These are phyloP conservation scores for Poronia punctata DNA, from an alignment of 495 filamentous ascomycete genomes.

Conservation along the genomic window DNA sequence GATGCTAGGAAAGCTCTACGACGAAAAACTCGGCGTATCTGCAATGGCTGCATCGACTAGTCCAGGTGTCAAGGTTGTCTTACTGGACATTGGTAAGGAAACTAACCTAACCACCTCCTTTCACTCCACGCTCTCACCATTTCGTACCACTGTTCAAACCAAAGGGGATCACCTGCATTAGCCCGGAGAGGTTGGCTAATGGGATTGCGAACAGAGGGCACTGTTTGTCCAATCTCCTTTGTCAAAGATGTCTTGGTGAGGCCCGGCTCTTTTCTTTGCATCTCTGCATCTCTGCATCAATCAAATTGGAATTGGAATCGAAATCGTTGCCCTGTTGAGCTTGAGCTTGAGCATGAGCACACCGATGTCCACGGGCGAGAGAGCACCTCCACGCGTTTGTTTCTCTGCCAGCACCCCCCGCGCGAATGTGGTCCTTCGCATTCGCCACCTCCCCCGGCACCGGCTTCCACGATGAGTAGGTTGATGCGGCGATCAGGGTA, in stretches of 20 bases:
- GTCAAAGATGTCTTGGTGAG: conserved; percentile 66
- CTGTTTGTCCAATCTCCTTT: conserved; percentile 64
- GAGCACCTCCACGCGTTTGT: too few species aligned
- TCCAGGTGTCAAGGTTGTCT: conserved; percentile 30
- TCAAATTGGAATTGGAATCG: background rate
- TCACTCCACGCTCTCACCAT: conserved; percentile 11
- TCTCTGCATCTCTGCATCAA: conserved; percentile 5
- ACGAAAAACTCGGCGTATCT: conserved; percentile 10
- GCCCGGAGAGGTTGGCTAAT: conserved; percentile 34
- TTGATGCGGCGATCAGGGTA: background rate
- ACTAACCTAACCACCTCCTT: conserved; percentile 16
- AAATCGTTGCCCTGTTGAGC: too few species aligned
- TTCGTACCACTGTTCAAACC: conserved; percentile 11
- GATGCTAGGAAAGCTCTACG: background rate
- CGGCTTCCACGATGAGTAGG: conserved; percentile 2
- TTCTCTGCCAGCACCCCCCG: too few species aligned
- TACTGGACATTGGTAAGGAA: conserved; percentile 46
- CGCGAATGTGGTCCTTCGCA: too few species aligned
- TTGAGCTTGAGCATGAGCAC: too few species aligned
- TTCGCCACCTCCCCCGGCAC: background rate
- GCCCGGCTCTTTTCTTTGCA: conserved; percentile 8
- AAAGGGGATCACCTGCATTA: conserved; percentile 20
- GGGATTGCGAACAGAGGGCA: conserved; percentile 49
- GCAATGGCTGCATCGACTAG: conserved; percentile 21
- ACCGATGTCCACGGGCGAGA: too few species aligned